Conservation (phyloP, 2,329 filamentous ascomycete species). For the Ophiosphaerella narmari region DNA sequence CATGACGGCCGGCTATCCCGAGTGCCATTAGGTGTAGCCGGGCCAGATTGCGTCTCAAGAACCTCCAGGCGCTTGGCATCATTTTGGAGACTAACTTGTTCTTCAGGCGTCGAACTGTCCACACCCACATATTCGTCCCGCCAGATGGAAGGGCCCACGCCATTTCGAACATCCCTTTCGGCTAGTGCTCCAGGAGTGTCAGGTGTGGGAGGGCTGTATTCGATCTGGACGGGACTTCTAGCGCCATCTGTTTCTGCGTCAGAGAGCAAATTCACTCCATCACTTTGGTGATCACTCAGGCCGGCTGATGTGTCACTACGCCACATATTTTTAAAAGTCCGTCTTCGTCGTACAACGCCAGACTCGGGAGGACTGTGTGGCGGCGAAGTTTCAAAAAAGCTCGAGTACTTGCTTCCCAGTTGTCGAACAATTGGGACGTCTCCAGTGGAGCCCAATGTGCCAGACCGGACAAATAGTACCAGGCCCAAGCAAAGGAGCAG, state of each 20-base stretch:
- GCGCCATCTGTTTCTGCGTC: conserved; percentile 41
- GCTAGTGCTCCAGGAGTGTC: conserved; percentile 17
- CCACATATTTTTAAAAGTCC: conserved; percentile 41
- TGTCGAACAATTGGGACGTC: conserved; percentile 54
- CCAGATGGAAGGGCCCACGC: background rate
- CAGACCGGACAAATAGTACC: conserved; percentile 70
- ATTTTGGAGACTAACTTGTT: conserved; percentile 22
- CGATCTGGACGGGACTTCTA: conserved; percentile 37
- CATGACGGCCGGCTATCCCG: conserved; percentile 44
- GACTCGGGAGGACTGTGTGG: conserved; percentile 37
- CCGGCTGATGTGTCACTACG: conserved; percentile 38
- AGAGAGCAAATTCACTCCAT: conserved; percentile 23
- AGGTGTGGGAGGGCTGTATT: conserved; percentile 44
- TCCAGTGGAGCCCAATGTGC: conserved; percentile 40
- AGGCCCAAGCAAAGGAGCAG: conserved; percentile 85
- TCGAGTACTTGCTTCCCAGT: conserved; percentile 43
- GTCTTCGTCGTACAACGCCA: conserved; percentile 30
- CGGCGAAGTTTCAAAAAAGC: conserved; percentile 45
- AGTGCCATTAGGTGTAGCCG: conserved; percentile 50
- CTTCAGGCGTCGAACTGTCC: conserved; percentile 1
- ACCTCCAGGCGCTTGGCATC: conserved; percentile 35
- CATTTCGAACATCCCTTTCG: conserved; percentile 15
- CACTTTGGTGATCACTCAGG: conserved; percentile 42
- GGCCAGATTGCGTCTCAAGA: conserved; percentile 49
- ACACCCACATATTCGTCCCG: conserved; percentile 8